Evolutionary conservation across 2,329 filamentous ascomycete genomes (phyloP), one percentile per base, ranked within the genome.

Genomic region (Fusarium sp.): DNA sequence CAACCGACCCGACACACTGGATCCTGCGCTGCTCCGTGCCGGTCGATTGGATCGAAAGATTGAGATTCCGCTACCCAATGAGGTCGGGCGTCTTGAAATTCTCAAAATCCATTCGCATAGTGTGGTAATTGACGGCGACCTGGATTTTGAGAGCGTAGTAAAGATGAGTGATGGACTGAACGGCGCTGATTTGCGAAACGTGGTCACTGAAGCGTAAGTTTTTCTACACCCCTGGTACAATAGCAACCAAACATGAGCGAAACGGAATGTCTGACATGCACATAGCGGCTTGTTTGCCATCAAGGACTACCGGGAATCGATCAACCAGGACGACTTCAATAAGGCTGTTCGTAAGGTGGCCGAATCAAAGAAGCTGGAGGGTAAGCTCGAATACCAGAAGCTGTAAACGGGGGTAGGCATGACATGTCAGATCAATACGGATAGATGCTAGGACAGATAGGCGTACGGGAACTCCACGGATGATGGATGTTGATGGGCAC

Each of bases 121-220:
- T 65, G 96, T 99, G 15, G 88, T 93, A 61, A 90, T 92, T 45
- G 95, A 98, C 74, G 96, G 95, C 1, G 96, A 99, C 67, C 93
- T 99, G 76, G 96, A 99, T 79, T 99, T 97, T 77, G 96, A 99
- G 87, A 97, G 93, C 75, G 94, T 99, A 62, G 96, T 99, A 72
- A 99, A 99, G 89, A 99, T 99, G 96, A 97, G 94, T 74, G 96
- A 99, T 77, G 94, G 95, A 28, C 87, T 99, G 75, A 99, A 99
- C 81, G 96, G 96, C 78, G 96, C 96, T 50, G 96, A 99, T 88
- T 82, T 99, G 84, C 87, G 96, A 76, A 99, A 99, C 78, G 94
- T 99, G 52, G 94, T 99, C 52, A 99, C 96, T 15, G 96, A 99
- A 86, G 96, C 96, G 93, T 97, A 87, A 85, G 93, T 89, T 33